Percentiles rank a stretch among this genome's conserved stretches.
Evolutionary conservation across 1,284 basidiomycete genomes (phyloP).

Genomic region (Volvariella surrecta): DNA sequence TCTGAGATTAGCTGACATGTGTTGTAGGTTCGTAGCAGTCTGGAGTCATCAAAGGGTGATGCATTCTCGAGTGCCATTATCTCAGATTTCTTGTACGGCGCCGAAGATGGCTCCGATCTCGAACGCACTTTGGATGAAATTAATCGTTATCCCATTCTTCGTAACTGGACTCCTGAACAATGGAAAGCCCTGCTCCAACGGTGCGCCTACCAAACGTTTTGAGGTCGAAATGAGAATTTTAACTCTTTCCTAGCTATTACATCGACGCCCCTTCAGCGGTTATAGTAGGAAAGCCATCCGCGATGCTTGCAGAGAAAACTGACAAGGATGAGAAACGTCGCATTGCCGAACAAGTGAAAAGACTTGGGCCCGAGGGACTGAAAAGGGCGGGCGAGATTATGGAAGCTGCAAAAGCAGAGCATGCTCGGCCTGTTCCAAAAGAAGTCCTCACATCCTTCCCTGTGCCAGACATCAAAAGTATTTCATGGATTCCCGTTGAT

Average conservation of each 20-base stretch:
- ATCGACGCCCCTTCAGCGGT: slow-evolving; percentile 65
- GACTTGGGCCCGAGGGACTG: slow-evolving; percentile 78
- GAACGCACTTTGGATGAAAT: slow-evolving; percentile 73
- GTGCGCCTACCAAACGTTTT: slow-evolving; percentile 38
- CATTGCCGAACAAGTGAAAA: slow-evolving; percentile 59
- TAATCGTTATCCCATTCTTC: slow-evolving; percentile 58
- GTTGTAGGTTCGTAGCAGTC: slow-evolving; percentile 57
- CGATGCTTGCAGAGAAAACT: slow-evolving; percentile 74
- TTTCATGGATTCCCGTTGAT: slow-evolving; percentile 93
- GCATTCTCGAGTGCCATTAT: slow-evolving; percentile 70
- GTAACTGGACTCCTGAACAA: slow-evolving; percentile 65
- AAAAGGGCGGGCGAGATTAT: slow-evolving; percentile 63
- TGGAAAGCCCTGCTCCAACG: slow-evolving; percentile 80
- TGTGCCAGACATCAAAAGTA: slow-evolving; percentile 81
- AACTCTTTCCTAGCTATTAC: slow-evolving; percentile 53
- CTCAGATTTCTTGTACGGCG: slow-evolving; percentile 85
- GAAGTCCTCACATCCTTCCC: slow-evolving; percentile 81
- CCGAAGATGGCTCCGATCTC: slow-evolving; percentile 78
- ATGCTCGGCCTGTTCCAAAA: slow-evolving; percentile 77
- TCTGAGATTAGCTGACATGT: neutral
- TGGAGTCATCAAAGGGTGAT: slow-evolving; percentile 73
- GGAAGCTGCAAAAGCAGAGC: slow-evolving; percentile 80
- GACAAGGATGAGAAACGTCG: slow-evolving; percentile 80
- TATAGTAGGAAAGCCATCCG: slow-evolving; percentile 85
- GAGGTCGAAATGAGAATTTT: slow-evolving; percentile 5